These are phyloP conservation scores for Xanthoconium stramineum DNA, from an alignment of 768 basidiomycete genomes.

Conservation along the genomic window DNA sequence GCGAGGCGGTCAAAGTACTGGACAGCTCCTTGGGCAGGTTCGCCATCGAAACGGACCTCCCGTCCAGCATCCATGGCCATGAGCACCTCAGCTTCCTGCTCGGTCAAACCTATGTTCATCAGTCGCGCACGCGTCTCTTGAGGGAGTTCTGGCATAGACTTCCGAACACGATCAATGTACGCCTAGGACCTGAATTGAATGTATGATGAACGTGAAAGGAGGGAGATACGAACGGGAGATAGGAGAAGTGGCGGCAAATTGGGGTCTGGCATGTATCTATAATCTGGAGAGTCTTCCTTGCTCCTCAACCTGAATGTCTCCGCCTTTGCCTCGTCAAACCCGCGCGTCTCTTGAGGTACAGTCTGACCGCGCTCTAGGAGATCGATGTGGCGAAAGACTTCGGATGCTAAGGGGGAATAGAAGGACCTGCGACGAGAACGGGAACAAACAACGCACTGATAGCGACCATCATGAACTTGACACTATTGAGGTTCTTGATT, in stretches of 20 bases:
- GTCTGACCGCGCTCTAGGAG: slow-evolving; percentile 42
- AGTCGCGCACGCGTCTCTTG: slow-evolving; percentile 58
- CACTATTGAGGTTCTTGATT: slow-evolving; percentile 6
- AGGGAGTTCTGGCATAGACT: slow-evolving; percentile 74
- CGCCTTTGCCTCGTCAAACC: slow-evolving; percentile 78
- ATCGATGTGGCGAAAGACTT: slow-evolving; percentile 74
- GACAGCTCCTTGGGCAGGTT: slow-evolving; percentile 50
- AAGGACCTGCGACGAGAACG: neutral
- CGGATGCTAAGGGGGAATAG: slow-evolving; percentile 55
- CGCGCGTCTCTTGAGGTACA: slow-evolving; percentile 84
- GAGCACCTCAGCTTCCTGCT: slow-evolving; percentile 71
- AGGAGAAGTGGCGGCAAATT: slow-evolving; percentile 78
- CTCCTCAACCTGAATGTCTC: slow-evolving; percentile 80
- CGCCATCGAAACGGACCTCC: slow-evolving; percentile 63
- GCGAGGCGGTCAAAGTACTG: slow-evolving; percentile 77
- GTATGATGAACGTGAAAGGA: neutral
- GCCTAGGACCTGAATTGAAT: slow-evolving; percentile 38
- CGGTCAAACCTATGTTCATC: slow-evolving; percentile 48
- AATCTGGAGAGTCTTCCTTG: slow-evolving; percentile 95
- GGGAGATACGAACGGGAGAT: slow-evolving; percentile 39
- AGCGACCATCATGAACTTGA: slow-evolving; percentile 68
- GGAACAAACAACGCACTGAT: slow-evolving; percentile 57
- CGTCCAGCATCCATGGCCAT: slow-evolving; percentile 66
- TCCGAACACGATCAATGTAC: slow-evolving; percentile 53
- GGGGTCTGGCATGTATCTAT: slow-evolving; percentile 97